Evolutionary conservation across 1,139 yeast genomes (phyloP), one percentile per base, ranked within the genome.

Genomic region (Chernovozyma sophiae-reginae): DNA sequence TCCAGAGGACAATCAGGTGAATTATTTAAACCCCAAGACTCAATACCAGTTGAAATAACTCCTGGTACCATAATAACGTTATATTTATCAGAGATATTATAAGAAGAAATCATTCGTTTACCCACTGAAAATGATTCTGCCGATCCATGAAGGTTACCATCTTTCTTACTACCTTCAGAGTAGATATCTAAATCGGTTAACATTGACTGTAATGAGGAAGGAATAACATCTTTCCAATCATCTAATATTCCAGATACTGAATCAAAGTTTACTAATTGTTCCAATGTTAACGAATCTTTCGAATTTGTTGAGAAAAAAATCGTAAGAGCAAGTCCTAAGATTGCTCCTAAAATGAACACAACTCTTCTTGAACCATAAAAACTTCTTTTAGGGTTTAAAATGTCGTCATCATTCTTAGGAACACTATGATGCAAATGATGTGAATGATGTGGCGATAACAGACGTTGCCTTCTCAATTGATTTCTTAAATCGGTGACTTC

Each of bases 31-130:
- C 95, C 84, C 98, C 98, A 92, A 32, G 92, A 81, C 58, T 94
- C 98, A 32, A 92, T 71, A 2, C 97, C 97, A 0, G 97, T 90
- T 23, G 96, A 86, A 36, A 87, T 86, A 7, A 92, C 97, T 2
- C 98, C 98, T 0, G 98, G 98, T 18, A 92, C 89, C 80, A 92
- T 74, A 8, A 92, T 77, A 12, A 92, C 96, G 13, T 95, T 95
- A 57, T 77, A 73, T 43, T 83, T 77, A 1, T 79, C 72, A 0
- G 69, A 55, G 34, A 75, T 58, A 25, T 81, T 77, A 31, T 75
- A 73, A 23, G 66, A 71, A 5, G 65, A 56, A 18, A 62, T 63
- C 67, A 90, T 63, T 35, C 83, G 69, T 46, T 72, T 75, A 2
- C 98, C 98, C 18, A 89, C 95, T 1, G 94, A 86, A 61, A 92